These are phyloP conservation scores for Striga hermonthica DNA, from an alignment of 305 asterid genomes.

Conservation along the genomic window DNA sequence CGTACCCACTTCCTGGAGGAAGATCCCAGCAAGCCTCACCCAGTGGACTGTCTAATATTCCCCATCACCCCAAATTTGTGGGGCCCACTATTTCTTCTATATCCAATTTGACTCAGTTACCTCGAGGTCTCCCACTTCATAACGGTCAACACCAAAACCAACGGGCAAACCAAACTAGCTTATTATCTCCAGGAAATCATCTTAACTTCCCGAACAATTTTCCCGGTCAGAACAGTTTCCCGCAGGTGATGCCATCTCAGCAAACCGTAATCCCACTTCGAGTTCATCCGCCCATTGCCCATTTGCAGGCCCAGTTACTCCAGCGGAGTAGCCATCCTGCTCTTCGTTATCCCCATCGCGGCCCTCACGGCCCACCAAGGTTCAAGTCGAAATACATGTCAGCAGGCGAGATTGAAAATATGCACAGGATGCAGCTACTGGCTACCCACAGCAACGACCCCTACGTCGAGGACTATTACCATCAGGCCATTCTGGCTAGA, in stretches of 20 bases:
- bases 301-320: slow-evolving; percentile 44
- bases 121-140: slow-evolving; percentile 43
- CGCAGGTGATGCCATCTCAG: slow-evolving; percentile 48
- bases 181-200: slow-evolving; percentile 44
- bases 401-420: slow-evolving; percentile 67
- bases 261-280: slow-evolving; percentile 53
- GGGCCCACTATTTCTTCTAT: slow-evolving; percentile 52
- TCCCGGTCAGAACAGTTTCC: slow-evolving; percentile 57
- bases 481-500: slow-evolving; percentile 76
- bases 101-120: slow-evolving; percentile 48
- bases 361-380: slow-evolving; percentile 57
- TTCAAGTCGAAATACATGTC: slow-evolving; percentile 73
- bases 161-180: slow-evolving; percentile 41
- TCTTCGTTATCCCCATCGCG: slow-evolving; percentile 42
- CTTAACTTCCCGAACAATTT: slow-evolving; percentile 44
- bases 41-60: slow-evolving; percentile 41
- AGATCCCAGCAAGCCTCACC: slow-evolving; percentile 58
- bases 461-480: slow-evolving; percentile 77
- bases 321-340: slow-evolving; percentile 47
- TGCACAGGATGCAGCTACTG: slow-evolving; percentile 67
- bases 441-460: slow-evolving; percentile 86
- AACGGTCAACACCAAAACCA: slow-evolving; percentile 52
- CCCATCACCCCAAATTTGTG: slow-evolving; percentile 44
- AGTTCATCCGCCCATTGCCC: slow-evolving; percentile 54
- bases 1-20: slow-evolving; percentile 59